Conservation (phyloP, 495 filamentous ascomycete species). For the Xylaria sp. region DNA sequence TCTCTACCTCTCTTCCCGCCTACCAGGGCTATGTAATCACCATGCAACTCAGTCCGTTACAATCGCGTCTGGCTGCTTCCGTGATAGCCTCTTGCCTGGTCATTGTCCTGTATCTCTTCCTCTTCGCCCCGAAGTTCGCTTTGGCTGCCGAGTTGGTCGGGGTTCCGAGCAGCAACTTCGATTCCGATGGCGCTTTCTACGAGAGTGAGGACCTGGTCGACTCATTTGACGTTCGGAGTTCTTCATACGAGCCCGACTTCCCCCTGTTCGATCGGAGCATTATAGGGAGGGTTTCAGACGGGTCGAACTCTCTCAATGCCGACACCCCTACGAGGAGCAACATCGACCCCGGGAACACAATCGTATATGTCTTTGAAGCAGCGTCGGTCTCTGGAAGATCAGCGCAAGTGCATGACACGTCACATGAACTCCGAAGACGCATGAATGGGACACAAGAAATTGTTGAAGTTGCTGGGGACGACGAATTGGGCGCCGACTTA, state of each 20-base stretch:
- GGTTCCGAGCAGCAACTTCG: slow-evolving; percentile 38
- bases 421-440: slow-evolving; percentile 32
- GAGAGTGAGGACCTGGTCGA: slow-evolving; percentile 39
- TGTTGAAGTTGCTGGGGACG: slow-evolving; percentile 19
- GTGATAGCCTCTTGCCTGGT: slow-evolving; percentile 62
- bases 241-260: slow-evolving; percentile 65
- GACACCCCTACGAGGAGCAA: slow-evolving; percentile 65
- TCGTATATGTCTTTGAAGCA: slow-evolving; percentile 45
- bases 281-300: slow-evolving; percentile 64
- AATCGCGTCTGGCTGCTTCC: slow-evolving; percentile 73
- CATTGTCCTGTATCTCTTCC: slow-evolving; percentile 60
- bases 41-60: slow-evolving; percentile 71
- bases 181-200: slow-evolving; percentile 37
- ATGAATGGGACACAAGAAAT: slow-evolving; percentile 31
- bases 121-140: slow-evolving; percentile 63
- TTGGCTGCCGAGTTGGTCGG: slow-evolving; percentile 61
- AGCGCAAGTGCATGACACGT: slow-evolving; percentile 22
- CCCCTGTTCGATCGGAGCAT: slow-evolving; percentile 64
- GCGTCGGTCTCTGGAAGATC: slow-evolving; percentile 37
- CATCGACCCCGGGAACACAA: slow-evolving; percentile 62
- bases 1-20: slow-evolving; percentile 24
- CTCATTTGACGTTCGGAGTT: slow-evolving; percentile 29
- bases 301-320: slow-evolving; percentile 61
- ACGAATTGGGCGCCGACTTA: slow-evolving; percentile 23
- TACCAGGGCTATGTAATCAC: slow-evolving; percentile 46